A percentile compares a stretch with the other conserved stretches of the same genome.
Conservation (phyloP, 2,329 filamentous ascomycete species). For the Colletotrichum sp. region DNA sequence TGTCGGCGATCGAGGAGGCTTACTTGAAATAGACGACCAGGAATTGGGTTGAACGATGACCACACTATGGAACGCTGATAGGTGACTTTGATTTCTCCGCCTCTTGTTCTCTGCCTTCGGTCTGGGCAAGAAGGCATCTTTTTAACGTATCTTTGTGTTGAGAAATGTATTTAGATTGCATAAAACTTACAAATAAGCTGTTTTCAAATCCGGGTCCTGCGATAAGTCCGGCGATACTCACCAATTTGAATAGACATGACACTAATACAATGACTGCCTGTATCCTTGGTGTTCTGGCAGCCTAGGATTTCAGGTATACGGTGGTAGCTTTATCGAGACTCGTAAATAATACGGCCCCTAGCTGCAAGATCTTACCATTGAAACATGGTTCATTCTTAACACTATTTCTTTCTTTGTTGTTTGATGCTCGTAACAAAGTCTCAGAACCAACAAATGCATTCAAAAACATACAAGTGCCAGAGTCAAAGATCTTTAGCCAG, state of each 20-base stretch:
- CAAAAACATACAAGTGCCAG: fast-evolving
- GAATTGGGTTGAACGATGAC: not conserved
- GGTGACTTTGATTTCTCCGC: not conserved
- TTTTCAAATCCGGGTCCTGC: not conserved
- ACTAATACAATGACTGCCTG: fast-evolving
- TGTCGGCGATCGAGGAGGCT: not conserved
- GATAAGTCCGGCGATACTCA: fast-evolving
- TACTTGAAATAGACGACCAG: not conserved
- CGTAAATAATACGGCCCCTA: not conserved
- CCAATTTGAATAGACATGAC: not conserved
- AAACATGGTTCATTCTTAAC: not conserved
- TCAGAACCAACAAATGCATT: fast-evolving
- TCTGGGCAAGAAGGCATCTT: not conserved
- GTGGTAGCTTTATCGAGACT: not conserved
- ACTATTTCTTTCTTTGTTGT: fast-evolving
- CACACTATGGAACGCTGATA: fast-evolving
- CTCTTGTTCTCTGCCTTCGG: not conserved
- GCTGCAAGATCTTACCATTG: too few relatives aligned
- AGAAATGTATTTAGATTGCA: not conserved
- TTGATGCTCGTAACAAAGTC: not conserved
- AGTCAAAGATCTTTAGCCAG: fast-evolving
- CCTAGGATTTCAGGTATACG: fast-evolving
- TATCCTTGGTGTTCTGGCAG: not conserved
- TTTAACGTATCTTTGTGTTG: not conserved
- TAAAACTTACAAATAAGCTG: not conserved